phyloP scores from a whole-genome alignment of 2,329 filamentous ascomycete genomes.

The Ceratocystis cubensis region DNA sequence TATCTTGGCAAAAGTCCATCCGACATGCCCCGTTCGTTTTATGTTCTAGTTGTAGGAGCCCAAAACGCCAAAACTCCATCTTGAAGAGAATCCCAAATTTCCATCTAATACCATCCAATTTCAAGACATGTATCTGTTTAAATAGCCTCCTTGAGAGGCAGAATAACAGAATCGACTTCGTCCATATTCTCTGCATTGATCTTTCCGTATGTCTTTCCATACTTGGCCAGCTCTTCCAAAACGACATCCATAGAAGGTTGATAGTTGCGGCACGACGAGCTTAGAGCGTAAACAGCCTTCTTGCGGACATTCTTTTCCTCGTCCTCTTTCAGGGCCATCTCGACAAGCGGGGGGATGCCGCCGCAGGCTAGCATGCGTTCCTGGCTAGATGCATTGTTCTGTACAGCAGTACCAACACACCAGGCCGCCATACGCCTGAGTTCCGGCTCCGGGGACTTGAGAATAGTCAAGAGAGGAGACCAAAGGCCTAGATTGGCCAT shows the following conservation, averaged over 20 bases:
- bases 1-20: conserved; percentile 75
- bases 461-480: conserved; percentile 60
- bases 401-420: conserved; percentile 87
- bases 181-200: conserved; percentile 85
- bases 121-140: background rate
- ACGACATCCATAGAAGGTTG: conserved; percentile 67
- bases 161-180: conserved; percentile 62
- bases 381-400: conserved; percentile 84
- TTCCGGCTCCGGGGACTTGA: conserved; percentile 56
- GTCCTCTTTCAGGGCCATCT: conserved; percentile 48
- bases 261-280: conserved; percentile 75
- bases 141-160: conserved; percentile 35
- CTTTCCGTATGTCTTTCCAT: conserved; percentile 43
- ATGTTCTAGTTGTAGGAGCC: conserved; percentile 3
- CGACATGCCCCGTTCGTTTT: background rate
- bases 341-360: conserved; percentile 57
- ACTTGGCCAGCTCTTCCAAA: conserved; percentile 46
- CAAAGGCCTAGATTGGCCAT: conserved; percentile 67
- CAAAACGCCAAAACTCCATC: conserved; percentile 19
- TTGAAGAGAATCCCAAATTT: conserved; percentile 8
- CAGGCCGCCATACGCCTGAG: conserved; percentile 80
- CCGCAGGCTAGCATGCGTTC: conserved; percentile 53
- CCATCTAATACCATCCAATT: background rate
- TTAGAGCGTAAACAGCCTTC: conserved; percentile 84
- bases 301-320: conserved; percentile 54